Base-by-base conservation (phyloP, 176 grass and related monocot genomes). In the Carex littledalei region DNA sequence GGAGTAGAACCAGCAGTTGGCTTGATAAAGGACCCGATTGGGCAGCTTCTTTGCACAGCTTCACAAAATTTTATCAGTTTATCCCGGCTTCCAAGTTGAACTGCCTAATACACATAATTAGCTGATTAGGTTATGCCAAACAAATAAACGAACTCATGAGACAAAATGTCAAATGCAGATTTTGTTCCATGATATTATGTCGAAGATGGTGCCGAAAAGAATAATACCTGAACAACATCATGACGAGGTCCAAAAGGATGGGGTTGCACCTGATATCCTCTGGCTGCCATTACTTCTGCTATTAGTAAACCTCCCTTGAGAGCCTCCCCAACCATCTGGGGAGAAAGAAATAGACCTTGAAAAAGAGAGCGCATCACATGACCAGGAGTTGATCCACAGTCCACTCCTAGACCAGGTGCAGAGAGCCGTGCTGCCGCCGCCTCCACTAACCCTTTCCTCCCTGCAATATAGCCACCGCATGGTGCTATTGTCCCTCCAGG, bases 291-390 rank as follows among this genome's bases (percentile, higher is more conserved):
- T 84, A 95, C 95, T 86, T 95, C 79, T 13, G 95, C 93, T 88
- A 95, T 93, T 11, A 98, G 88, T 81, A 98, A 84, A 82, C 93
- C 91, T 14, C 95, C 95, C 91, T 98, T 98, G 47, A 95, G 83
- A 71, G 95, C 93, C 89, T 98, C 93, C 64, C 95, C 93, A 67
- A 98, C 95, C 91, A 93, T 95, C 77, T 98, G 95, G 6, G 95
- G 95, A 82, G 91, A 90, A 76, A 98, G 93, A 88, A 93, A 93
- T 29, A 29, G 29, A 29, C 29, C 29, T 29, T 29, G 29, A 29
- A 29, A 29, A 29, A 29, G 29, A 29, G 29, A 29, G 29, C 29
- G 29, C 29, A 29, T 29, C 29, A 29, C 87, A 92, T 98, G 89
- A 57, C 95, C 89, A 80, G 91, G 86, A 62, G 86, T 89, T 18